phyloP scores from a whole-genome alignment of 306 rosid genomes.

The Carpinus fangiana region DNA sequence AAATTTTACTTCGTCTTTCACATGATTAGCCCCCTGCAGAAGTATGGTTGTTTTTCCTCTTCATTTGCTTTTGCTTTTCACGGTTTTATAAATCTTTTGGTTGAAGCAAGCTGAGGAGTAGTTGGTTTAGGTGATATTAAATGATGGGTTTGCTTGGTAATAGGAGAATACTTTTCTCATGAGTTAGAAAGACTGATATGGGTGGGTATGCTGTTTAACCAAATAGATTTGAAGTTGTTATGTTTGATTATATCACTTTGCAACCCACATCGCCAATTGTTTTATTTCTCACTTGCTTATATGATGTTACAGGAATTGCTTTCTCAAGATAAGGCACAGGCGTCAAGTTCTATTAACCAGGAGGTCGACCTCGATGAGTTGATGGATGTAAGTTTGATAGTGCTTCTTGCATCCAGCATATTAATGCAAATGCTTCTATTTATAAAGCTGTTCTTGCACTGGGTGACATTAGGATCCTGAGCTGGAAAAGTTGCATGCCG shows the following conservation, averaged over 20 bases:
- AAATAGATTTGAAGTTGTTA: background rate
- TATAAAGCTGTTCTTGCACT: constrained; percentile 28
- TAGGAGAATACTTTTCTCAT: background rate
- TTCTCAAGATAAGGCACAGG: no score
- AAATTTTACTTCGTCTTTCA: no score
- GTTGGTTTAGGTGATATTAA: background rate
- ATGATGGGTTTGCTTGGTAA: background rate
- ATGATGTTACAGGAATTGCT: constrained; percentile 55
- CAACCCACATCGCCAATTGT: no score
- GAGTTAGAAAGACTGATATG: background rate
- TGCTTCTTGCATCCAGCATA: constrained; percentile 23
- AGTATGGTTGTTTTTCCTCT: no score
- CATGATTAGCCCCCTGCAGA: no score
- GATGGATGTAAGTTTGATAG: constrained; percentile 74
- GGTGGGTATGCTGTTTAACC: background rate
- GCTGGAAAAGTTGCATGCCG: constrained; percentile 92
- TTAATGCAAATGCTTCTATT: constrained; percentile 19
- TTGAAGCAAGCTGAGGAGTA: no score
- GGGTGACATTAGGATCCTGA: constrained; percentile 80
- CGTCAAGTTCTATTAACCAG: no score
- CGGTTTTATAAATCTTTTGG: no score
- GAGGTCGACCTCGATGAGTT: constrained; percentile 78
- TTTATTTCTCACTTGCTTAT: background rate
- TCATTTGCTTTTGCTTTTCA: no score
- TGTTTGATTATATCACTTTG: no score